Evolutionary conservation across 2,329 filamentous ascomycete genomes (phyloP).

Genomic region (Alternaria dauci): DNA sequence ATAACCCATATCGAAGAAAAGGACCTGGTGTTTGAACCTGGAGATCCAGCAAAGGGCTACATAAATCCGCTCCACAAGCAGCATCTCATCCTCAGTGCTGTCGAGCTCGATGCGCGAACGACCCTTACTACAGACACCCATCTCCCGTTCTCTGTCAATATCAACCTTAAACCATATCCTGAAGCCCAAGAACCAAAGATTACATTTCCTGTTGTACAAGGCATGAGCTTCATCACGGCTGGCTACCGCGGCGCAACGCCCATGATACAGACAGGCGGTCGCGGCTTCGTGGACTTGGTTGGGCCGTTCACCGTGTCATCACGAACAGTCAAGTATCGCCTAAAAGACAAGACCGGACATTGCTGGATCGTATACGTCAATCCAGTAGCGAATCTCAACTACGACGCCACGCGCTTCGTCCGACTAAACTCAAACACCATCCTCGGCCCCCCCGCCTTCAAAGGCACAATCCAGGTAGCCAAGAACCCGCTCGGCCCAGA

Average conservation of each 20-base stretch:
- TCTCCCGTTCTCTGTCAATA: conserved; percentile 68
- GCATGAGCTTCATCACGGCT: conserved; percentile 86
- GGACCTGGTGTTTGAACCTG: conserved; percentile 71
- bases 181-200: conserved; percentile 66
- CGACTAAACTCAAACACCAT: conserved; percentile 69
- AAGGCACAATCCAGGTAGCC: conserved; percentile 81
- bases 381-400: conserved; percentile 62
- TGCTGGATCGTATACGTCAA: conserved; percentile 81
- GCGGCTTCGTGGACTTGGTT: conserved; percentile 75
- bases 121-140: conserved; percentile 62
- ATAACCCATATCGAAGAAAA: conserved; percentile 68
- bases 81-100: conserved; percentile 79
- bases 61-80: conserved; percentile 80
- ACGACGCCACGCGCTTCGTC: conserved; percentile 69
- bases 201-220: conserved; percentile 84
- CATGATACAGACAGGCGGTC: conserved; percentile 71
- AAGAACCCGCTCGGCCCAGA: conserved; percentile 70
- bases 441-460: conserved; percentile 72
- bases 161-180: conserved; percentile 68
- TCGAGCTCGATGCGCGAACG: conserved; percentile 72
- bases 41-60: conserved; percentile 59
- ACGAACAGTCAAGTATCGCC: conserved; percentile 77
- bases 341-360: conserved; percentile 71
- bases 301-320: conserved; percentile 65
- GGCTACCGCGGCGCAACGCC: conserved; percentile 76